Evolutionary conservation across 768 basidiomycete species (phyloP).

Genomic region (Sarcomyxa edulis): DNA sequence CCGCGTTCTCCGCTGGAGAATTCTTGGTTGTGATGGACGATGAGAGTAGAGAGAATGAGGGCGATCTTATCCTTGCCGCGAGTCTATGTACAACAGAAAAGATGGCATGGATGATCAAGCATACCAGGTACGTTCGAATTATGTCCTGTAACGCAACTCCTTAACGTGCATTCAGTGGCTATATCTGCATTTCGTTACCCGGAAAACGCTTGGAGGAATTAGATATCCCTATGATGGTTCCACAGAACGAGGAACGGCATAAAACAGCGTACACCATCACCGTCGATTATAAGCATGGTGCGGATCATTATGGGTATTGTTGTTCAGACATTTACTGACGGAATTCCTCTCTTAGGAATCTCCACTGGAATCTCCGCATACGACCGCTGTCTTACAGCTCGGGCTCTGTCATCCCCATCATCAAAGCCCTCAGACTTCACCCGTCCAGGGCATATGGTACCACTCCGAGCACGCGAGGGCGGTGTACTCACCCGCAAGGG

Average conservation of each 20-base stretch:
- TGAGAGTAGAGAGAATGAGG: slow-evolving; percentile 93
- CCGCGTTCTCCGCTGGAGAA: slow-evolving; percentile 72
- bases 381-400: slow-evolving; percentile 85
- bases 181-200: slow-evolving; percentile 86
- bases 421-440: slow-evolving; percentile 67
- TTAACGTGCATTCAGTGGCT: slow-evolving; percentile 55
- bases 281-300: slow-evolving; percentile 88
- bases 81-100: slow-evolving; percentile 84
- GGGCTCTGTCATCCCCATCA: slow-evolving; percentile 67
- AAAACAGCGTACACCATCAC: slow-evolving; percentile 95
- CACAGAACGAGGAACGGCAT: slow-evolving; percentile 83
- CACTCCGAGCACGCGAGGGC: slow-evolving; percentile 79
- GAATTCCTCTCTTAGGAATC: slow-evolving; percentile 49
- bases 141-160: neutral
- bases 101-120: slow-evolving; percentile 99
- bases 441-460: slow-evolving; percentile 94
- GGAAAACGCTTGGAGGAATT: slow-evolving; percentile 70
- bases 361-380: slow-evolving; percentile 97
- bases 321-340: slow-evolving; percentile 5
- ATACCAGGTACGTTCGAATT: slow-evolving; percentile 70
- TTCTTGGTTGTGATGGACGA: slow-evolving; percentile 99
- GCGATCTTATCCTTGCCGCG: slow-evolving; percentile 90
- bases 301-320: slow-evolving; percentile 15
- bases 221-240: slow-evolving; percentile 92
- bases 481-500: slow-evolving; percentile 86